Base-by-base conservation (phyloP, 1,139 yeast species). In the Kurtzmaniella quercitrusa region DNA sequence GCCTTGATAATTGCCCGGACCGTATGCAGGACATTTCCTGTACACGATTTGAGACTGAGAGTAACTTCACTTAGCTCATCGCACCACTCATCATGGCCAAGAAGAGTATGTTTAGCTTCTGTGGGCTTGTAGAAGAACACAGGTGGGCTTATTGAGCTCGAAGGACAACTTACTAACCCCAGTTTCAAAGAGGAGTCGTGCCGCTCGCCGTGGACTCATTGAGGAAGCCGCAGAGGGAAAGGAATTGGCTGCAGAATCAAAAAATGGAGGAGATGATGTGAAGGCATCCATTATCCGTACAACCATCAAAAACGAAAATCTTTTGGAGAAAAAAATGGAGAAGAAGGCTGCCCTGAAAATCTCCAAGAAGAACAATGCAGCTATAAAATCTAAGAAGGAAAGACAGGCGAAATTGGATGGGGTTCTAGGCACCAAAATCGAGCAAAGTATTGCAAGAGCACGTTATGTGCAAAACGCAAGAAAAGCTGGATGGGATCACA, bases 401-500 rank as follows among this genome's bases (percentile, higher is more conserved):
- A 73, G 79, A 52, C 80, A 80, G 3, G 60, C 72, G 37, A 77
- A 73, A 51, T 52, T 81, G 39, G 75, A 73, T 34, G 88, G 85
- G 29, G 73, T 79, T 43, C 65, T 84, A 44, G 70, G 75, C 33
- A 73, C 77, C 42, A 85, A 83, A 57, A 82, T 84, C 41, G 78
- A 78, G 48, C 81, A 79, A 52, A 80, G 88, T 54, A 75, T 81
- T 31, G 73, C 75, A 39, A 73, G 87, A 54, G 82, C 87, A 21
- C 81, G 73, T 56, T 78, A 70, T 55, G 79, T 84, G 14, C 84
- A 78, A 52, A 67, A 63, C 24, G 71, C 84, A 3, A 73, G 93
- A 60, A 84, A 83, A 59, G 67, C 86, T 1, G 85, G 82, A 14
- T 85, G 93, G 93, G 90, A 83, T 41, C 69, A 73, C 44, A 82